Evolutionary conservation across 805 yeast genomes (phyloP).

Genomic region (Starmerella tilneyi): DNA sequence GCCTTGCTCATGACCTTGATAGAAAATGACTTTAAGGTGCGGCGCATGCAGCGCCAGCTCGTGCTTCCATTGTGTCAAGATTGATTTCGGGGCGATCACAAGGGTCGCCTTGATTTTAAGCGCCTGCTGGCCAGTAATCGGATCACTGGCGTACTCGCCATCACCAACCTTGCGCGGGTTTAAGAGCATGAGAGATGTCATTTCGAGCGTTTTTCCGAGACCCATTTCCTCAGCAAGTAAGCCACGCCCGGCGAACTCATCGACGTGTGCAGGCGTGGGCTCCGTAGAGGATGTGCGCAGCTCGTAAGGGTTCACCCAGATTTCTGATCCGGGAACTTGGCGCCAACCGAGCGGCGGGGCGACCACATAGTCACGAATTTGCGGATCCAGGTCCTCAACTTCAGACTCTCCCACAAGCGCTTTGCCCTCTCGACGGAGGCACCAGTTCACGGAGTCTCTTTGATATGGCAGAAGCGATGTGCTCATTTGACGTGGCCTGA

Average conservation of each 20-base stretch:
- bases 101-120: slow-evolving; percentile 57
- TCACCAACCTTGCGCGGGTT: slow-evolving; percentile 40
- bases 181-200: slow-evolving; percentile 51
- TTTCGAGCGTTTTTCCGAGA: slow-evolving; percentile 85
- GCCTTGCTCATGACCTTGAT: slow-evolving; percentile 26
- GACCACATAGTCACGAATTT: slow-evolving; percentile 20
- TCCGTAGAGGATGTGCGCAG: slow-evolving; percentile 9
- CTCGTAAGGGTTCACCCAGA: slow-evolving; percentile 28
- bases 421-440: slow-evolving; percentile 32
- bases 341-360: slow-evolving; percentile 28
- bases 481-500: slow-evolving; percentile 15
- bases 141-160: background rate
- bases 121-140: background rate
- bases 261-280: slow-evolving; percentile 3
- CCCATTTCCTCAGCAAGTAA: slow-evolving; percentile 95
- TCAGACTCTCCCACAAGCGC: slow-evolving; percentile 12
- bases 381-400: slow-evolving; percentile 23
- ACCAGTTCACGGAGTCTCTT: slow-evolving; percentile 33
- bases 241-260: slow-evolving; percentile 43
- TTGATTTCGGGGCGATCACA: slow-evolving; percentile 77
- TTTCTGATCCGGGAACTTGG: slow-evolving; percentile 11
- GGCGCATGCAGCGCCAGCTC: slow-evolving; percentile 60
- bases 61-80: slow-evolving; percentile 73
- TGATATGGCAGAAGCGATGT: slow-evolving; percentile 30
- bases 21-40: slow-evolving; percentile 43